Evolutionary conservation across 768 basidiomycete genomes (phyloP).

Genomic region (Mycena venus): DNA sequence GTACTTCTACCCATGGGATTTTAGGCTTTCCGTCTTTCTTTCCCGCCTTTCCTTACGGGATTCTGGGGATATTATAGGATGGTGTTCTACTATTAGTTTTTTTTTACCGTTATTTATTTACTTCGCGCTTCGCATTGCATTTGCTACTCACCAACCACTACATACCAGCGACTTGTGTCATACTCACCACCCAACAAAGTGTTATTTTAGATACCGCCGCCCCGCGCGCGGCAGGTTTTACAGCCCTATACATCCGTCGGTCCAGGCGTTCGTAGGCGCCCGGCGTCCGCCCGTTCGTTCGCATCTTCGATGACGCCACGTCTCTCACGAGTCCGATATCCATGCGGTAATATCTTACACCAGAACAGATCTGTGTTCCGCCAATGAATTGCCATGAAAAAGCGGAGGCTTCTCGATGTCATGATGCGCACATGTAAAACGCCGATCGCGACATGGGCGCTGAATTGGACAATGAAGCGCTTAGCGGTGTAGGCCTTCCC

Average conservation of each 20-base stretch:
- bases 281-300: background rate
- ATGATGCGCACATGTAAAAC: background rate
- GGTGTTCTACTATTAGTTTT: background rate
- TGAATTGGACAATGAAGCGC: too few species aligned
- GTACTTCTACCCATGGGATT: conserved; percentile 5
- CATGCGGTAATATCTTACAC: background rate
- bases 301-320: background rate
- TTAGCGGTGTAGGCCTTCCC: too few species aligned
- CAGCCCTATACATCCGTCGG: background rate
- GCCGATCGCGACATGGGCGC: background rate
- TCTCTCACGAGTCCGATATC: background rate
- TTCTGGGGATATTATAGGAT: background rate
- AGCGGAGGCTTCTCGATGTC: background rate
- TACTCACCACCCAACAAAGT: background rate
- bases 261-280: too few species aligned
- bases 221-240: background rate
- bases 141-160: background rate
- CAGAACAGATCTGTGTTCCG: background rate
- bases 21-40: background rate
- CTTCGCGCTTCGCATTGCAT: conserved; percentile 16
- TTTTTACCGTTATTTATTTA: conserved; percentile 28
- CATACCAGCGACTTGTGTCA: background rate
- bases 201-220: background rate
- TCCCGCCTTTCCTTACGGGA: background rate
- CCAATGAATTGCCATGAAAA: background rate